Evolutionary conservation across 768 basidiomycete species (phyloP), one percentile per base, ranked within the genome.

Genomic region (Paxillus involutus): DNA sequence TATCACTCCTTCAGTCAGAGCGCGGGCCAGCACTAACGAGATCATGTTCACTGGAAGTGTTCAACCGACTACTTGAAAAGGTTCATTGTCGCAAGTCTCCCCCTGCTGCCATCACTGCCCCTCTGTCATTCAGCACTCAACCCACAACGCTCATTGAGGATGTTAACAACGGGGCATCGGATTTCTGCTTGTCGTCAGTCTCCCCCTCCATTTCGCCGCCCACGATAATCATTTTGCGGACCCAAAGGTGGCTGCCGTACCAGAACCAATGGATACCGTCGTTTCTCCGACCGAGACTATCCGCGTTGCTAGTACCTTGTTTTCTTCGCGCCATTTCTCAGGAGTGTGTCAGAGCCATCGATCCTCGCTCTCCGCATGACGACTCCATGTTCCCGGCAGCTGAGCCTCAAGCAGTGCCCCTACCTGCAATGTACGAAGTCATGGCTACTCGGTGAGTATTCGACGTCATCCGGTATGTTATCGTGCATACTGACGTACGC

Each of bases 361-460:
- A 67, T 17, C 65, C 65, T 47, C 71, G 71, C 33, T 70, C 67
- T 6, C 68, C 72, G 6, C 65, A 68, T 17, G 71, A 73, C 37
- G 69, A 71, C 7, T 30, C 48, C n/a, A 47, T 71, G 54, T 4
- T 68, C 33, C 54, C 58, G 32, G 61, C 66, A n/a, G 53, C 26
- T 10, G 62, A 61, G 26, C 68, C 68, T 2, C 63, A 67, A 37
- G 29, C 53, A 32, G 52, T 71, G 14, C 67, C 72, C 14, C 53
- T 74, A 19, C 70, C 68, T 12, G 52, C 66, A 13, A 70, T 71
- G 68, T 50, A 71, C n/a, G 71, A 71, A 49, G 65, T 73, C 26
- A 71, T 71, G 55, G 56, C 57, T 19, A 36, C 53, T 9, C 46
- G 49, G 70, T 65, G 30, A 55, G 66, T 32, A 13, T 32, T 45